These are phyloP conservation scores for Agaricus sinodeliciosus DNA, from an alignment of 768 basidiomycete genomes.

Conservation along the genomic window DNA sequence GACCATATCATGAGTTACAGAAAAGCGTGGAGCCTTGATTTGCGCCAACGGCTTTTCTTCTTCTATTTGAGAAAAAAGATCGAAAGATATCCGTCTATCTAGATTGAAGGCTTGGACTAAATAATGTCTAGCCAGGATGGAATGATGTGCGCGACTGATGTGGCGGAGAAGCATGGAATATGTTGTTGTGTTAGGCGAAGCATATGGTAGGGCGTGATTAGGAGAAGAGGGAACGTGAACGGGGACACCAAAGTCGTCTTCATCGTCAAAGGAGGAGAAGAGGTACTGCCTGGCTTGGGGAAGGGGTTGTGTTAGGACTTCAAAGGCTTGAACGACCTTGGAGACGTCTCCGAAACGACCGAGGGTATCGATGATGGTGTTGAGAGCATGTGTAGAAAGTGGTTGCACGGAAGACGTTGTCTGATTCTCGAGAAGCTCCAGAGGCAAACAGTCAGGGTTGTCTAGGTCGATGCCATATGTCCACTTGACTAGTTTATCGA, in stretches of 20 bases:
- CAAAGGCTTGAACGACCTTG: constrained; percentile 69
- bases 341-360: constrained; percentile 55
- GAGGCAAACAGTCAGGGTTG: constrained; percentile 62
- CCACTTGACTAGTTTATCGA: constrained; percentile 54
- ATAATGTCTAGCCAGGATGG: constrained; percentile 61
- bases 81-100: constrained; percentile 31
- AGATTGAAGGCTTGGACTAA: constrained; percentile 42
- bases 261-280: constrained; percentile 58
- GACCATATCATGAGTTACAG: constrained; percentile 49
- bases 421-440: constrained; percentile 32
- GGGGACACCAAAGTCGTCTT: constrained; percentile 56
- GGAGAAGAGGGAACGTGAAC: constrained; percentile 25
- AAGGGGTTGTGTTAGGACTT: constrained; percentile 69
- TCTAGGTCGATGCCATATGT: constrained; percentile 75
- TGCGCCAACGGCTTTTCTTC: constrained; percentile 21
- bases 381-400: constrained; percentile 61
- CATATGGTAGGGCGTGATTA: constrained; percentile 33
- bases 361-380: constrained; percentile 66
- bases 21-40: constrained; percentile 43
- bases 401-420: constrained; percentile 26
- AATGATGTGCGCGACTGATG: constrained; percentile 39
- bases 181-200: constrained; percentile 59
- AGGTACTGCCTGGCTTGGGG: constrained; percentile 42
- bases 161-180: constrained; percentile 58
- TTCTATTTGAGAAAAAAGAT: constrained; percentile 21